Evolutionary conservation across 164 flowering plant genomes (phyloP), one percentile per base, ranked within the genome.

Genomic region (Amborella trichopoda): DNA sequence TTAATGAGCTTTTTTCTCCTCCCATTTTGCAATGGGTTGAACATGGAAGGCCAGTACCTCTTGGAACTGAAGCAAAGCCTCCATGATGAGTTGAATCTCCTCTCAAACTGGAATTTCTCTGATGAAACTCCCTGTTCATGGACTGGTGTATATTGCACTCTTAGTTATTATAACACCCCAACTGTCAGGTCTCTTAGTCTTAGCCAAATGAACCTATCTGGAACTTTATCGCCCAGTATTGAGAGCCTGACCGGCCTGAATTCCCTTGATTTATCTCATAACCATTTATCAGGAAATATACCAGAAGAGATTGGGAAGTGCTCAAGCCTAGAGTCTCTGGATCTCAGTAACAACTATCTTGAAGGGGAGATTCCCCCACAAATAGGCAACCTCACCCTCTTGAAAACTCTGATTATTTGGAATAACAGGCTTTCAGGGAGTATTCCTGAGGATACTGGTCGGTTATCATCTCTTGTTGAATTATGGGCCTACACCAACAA

Each of bases 291-390:
- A 1, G 94, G 89, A n/a, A 62, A 28, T 10, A 81, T 90, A 40
- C 91, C 97, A 0, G 64, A 44, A 57, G 89, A 83, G 68, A 78
- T 90, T 34, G 90, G 81, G n/a, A 77, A 78, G 26, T 89, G 90
- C 49, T 66, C 73, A 6, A 56, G 20, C 36, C 47, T 89, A 67
- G 66, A 67, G 24, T 3, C 13, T 30, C 79, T 89, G 40, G 27
- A 30, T 48, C 57, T 85, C 63, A 70, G 83, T 53, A 58, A 79
- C 41, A 78, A 78, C 54, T 44, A 54, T 23, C 59, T 78, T 23
- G 49, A 44, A 12, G 78, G 81, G 8, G 61, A 39, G 40, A 72
- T 75, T 20, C 80, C 78, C 0, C 38, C 24, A 13, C 71, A 67
- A 27, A 20, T 74, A 50, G 62, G 74, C 24, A 56, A 54, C 19